Evolutionary conservation across 192 early-diverging fungal genomes (phyloP).

Genomic region (Gaertneriomyces sp.): DNA sequence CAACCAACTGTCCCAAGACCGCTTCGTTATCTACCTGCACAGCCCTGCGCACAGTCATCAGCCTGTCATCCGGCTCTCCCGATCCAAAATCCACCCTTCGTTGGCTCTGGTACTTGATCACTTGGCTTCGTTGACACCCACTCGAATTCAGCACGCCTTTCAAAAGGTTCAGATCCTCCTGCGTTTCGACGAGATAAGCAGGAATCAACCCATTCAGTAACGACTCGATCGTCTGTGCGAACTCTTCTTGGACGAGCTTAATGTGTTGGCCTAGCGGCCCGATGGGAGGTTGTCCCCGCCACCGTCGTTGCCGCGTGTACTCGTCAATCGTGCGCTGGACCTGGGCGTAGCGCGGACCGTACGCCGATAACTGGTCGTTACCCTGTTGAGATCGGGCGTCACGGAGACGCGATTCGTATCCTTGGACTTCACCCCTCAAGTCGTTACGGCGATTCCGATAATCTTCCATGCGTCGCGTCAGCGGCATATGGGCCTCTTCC

Average conservation of each 20-base stretch:
- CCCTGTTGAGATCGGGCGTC: constrained; percentile 40
- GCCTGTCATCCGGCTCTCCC: constrained; percentile 14
- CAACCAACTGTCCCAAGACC: constrained; percentile 30
- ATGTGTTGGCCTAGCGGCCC: constrained; percentile 39
- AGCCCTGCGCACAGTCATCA: constrained; percentile 18
- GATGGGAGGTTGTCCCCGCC: constrained; percentile 61
- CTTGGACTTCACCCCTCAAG: no score
- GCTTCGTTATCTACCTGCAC: constrained; percentile 27
- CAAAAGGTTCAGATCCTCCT: constrained; percentile 31
- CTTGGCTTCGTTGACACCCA: neutral
- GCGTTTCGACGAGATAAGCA: constrained; percentile 35
- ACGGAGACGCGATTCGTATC: no score
- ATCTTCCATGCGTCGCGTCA: no score
- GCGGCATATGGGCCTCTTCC: no score
- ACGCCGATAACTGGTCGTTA: constrained; percentile 67
- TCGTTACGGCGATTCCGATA: no score
- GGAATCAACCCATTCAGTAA: constrained; percentile 29
- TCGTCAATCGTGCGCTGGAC: constrained; percentile 69
- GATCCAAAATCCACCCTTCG: constrained; percentile 7
- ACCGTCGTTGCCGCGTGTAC: constrained; percentile 67
- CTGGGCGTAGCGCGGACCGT: constrained; percentile 73
- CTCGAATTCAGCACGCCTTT: neutral
- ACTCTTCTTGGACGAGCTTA: constrained; percentile 18
- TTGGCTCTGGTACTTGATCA: neutral
- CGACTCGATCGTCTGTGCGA: constrained; percentile 31